Evolutionary conservation across 257 asterid species (phyloP).

Genomic region (Echites panduratus): DNA sequence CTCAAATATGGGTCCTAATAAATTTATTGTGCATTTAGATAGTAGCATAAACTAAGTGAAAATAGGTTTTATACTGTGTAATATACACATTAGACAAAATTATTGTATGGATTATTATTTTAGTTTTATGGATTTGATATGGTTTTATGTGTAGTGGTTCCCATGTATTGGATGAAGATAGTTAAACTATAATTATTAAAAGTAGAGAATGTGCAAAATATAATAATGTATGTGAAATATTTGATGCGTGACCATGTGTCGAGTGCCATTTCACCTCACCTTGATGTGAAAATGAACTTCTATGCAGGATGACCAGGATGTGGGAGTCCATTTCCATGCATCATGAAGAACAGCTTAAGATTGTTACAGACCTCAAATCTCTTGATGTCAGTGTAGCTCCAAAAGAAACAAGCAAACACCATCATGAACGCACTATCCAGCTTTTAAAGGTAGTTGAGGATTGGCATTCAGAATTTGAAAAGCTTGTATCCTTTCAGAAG

Average conservation of each 20-base stretch:
- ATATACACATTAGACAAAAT: no score
- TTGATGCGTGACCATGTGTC: neutral
- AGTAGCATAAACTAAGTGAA: no score
- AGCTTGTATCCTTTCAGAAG: conserved; percentile 57
- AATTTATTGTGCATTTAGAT: no score
- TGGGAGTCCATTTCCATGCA: conserved; percentile 77
- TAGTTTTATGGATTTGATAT: no score
- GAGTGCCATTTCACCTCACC: neutral
- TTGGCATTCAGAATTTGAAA: conserved; percentile 76
- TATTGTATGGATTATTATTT: no score
- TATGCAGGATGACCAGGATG: conserved; percentile 84
- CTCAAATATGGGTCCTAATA: no score
- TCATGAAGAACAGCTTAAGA: conserved; percentile 59
- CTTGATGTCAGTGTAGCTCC: conserved; percentile 55
- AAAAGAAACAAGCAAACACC: conserved; percentile 69
- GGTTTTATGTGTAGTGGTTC: no score
- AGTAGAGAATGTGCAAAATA: no score
- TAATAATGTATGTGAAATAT: no score
- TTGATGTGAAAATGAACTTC: neutral
- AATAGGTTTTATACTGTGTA: no score
- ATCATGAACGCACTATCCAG: conserved; percentile 79
- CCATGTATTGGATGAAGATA: no score
- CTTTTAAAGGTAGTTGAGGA: conserved; percentile 55
- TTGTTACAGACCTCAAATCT: conserved; percentile 62
- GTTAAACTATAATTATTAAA: no score